phyloP scores from a whole-genome alignment of 306 rosid species.

The Cucurbita moschata region DNA sequence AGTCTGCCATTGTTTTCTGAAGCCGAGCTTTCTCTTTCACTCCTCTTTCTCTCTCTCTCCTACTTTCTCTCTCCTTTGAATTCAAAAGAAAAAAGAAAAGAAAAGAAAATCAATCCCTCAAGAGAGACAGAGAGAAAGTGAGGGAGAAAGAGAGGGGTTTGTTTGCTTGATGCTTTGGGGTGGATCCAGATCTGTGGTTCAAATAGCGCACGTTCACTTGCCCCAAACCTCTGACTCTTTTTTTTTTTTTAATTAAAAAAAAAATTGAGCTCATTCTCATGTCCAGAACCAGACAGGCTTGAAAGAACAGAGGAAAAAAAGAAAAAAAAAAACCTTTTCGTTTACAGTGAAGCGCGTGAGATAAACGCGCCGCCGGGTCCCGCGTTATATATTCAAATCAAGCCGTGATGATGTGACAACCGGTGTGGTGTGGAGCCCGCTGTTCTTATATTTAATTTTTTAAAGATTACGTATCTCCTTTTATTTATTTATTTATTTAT shows the following conservation, averaged over 20 bases:
- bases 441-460: not conserved
- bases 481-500: not conserved
- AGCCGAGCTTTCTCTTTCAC: conserved; percentile 9
- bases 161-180: conserved; percentile 18
- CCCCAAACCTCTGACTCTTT: conserved; percentile 38
- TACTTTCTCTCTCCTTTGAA: conserved; percentile 29
- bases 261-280: not conserved
- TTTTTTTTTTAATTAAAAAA: too few relatives aligned
- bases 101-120: not conserved
- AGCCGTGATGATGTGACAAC: conserved; percentile 6
- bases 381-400: conserved; percentile 3
- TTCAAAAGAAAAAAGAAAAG: not conserved
- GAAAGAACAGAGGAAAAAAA: not conserved
- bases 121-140: conserved; percentile 2
- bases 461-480: conserved; percentile 4
- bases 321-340: not conserved
- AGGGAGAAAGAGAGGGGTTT: conserved; percentile 3
- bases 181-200: conserved; percentile 58
- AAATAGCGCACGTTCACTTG: conserved; percentile 54
- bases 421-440: not conserved
- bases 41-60: conserved; percentile 3
- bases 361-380: not conserved
- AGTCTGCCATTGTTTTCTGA: conserved; percentile 2
- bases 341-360: not conserved
- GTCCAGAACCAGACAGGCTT: not conserved